These are phyloP conservation scores for Yamadazyma siamensis DNA, from an alignment of 1,139 yeast species.

Conservation along the genomic window DNA sequence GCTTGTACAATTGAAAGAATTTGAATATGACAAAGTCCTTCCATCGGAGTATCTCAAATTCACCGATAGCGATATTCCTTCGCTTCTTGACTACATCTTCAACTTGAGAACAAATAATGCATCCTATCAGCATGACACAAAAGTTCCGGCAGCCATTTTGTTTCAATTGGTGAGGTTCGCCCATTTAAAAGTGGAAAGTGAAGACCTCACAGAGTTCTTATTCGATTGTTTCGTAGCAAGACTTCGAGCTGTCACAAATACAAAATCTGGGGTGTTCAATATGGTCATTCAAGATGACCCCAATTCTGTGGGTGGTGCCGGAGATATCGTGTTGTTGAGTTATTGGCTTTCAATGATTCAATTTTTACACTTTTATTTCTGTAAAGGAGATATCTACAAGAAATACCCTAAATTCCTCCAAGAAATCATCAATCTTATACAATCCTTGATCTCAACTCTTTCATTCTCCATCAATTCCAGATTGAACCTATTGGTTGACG, in stretches of 20 bases:
- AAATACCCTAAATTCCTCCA: conserved; percentile 57
- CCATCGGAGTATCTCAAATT: conserved; percentile 54
- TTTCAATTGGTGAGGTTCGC: conserved; percentile 69
- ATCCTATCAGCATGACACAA: conserved; percentile 49
- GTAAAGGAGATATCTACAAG: conserved; percentile 52
- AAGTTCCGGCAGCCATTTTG: conserved; percentile 64
- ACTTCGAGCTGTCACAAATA: conserved; percentile 56
- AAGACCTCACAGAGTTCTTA: conserved; percentile 53
- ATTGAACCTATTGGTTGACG: conserved; percentile 53
- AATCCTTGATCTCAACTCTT: conserved; percentile 60
- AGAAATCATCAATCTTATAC: conserved; percentile 55
- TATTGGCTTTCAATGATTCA: conserved; percentile 73
- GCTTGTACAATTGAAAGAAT: conserved; percentile 30
- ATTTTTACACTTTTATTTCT: conserved; percentile 61
- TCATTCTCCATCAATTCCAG: conserved; percentile 64
- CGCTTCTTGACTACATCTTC: conserved; percentile 55
- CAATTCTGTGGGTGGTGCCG: conserved; percentile 33
- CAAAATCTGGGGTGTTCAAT: conserved; percentile 58
- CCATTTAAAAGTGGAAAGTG: conserved; percentile 50
- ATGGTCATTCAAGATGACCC: conserved; percentile 32
- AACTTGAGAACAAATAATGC: conserved; percentile 29
- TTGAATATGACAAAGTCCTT: conserved; percentile 45
- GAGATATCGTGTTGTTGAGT: conserved; percentile 67
- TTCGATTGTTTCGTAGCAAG: conserved; percentile 60
- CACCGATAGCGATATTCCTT: conserved; percentile 65